Evolutionary conservation across 2,329 filamentous ascomycete genomes (phyloP), one percentile per base, ranked within the genome.

Genomic region (Rhynchosporium graminicola): DNA sequence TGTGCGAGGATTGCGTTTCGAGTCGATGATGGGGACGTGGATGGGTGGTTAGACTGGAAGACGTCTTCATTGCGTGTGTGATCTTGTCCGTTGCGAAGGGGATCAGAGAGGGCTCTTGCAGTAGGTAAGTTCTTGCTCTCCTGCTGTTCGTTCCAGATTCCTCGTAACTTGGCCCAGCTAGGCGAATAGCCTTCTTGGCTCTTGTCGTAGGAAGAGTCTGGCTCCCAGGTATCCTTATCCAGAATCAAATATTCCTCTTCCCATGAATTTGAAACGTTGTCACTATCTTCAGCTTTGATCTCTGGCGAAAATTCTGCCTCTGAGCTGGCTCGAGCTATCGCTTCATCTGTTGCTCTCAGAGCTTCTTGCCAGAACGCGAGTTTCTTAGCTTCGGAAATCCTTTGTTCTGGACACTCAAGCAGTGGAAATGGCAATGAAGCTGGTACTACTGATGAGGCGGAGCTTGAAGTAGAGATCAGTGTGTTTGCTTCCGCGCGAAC

Each of bases 321-420:
- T 4, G 13, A 5, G 15, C 40, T 15, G 8, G 9, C 43, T 13
- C 6, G 20, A 29, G 20, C 26, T 15, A 43, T 42, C 2, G 26
- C 36, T 31, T 45, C 47, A 40, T 59, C 57, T 3, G 46, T 46
- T 13, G 47, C 47, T 8, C 12, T 4, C 9, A 59, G 57, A 2
- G 46, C 57, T 6, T 42, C 36, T 13, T 45, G 40, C 57, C 57
- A 59, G 28, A 59, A 59, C 12, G 7, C 20, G 3, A 46, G 57
- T 38, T 52, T 59, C n/a, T 57, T 28, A 6, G 26, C n/a, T 20
- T 38, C 12, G 12, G 29, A 56, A 33, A 45, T 26, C 6, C 33
- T 36, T 36, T 36, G 33, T 36, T 36, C 5, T 10, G 33, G 33
- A 10, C 9, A 1, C 9, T 36, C 33, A 10, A 36, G 33, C 6